Evolutionary conservation across 768 basidiomycete species (phyloP).

Genomic region (Thelephora aurantiotincta): DNA sequence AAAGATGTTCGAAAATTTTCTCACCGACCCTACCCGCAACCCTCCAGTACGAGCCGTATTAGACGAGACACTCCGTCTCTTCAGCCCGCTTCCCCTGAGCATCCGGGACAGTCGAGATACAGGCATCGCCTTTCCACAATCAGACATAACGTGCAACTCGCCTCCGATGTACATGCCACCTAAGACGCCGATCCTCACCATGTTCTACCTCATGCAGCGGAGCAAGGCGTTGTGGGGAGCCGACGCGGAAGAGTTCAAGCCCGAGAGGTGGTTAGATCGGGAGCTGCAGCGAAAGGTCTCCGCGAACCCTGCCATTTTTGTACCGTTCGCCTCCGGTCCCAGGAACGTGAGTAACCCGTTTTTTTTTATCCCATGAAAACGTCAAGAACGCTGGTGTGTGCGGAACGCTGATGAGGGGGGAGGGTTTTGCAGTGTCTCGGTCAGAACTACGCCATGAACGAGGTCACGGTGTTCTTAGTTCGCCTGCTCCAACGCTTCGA

Average conservation of each 20-base stretch:
- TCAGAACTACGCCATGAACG: constrained; percentile 65
- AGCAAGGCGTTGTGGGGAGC: constrained; percentile 57
- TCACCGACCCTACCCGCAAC: not conserved
- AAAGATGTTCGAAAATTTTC: not conserved
- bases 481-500: constrained; percentile 53
- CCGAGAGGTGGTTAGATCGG: constrained; percentile 63
- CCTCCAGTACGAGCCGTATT: constrained; percentile 56
- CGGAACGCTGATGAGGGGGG: not conserved
- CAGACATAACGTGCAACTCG: constrained; percentile 31
- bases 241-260: constrained; percentile 67
- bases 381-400: not conserved
- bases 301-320: constrained; percentile 53
- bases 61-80: constrained; percentile 66
- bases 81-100: constrained; percentile 69
- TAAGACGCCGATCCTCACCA: constrained; percentile 40
- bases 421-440: constrained; percentile 38
- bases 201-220: constrained; percentile 52
- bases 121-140: constrained; percentile 35
- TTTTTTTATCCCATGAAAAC: not conserved
- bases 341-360: constrained; percentile 24
- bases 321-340: constrained; percentile 64
- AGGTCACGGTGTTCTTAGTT: constrained; percentile 57
- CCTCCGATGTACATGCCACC: constrained; percentile 44
- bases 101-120: constrained; percentile 39
- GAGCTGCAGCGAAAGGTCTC: constrained; percentile 33